Conservation (phyloP, 1,284 basidiomycete genomes). For the Mycena citricolor region DNA sequence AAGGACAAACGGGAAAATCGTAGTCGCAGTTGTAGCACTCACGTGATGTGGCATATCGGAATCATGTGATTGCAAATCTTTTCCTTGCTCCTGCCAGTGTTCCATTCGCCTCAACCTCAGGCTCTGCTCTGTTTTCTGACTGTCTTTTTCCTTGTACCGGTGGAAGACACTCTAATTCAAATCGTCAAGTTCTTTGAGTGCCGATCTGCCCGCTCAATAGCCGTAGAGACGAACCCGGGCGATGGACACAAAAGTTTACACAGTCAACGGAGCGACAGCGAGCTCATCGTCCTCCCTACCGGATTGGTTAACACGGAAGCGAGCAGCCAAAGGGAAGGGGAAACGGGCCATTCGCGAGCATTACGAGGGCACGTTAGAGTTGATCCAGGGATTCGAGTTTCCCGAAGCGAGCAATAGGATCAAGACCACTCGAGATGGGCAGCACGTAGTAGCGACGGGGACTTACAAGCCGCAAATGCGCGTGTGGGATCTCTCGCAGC, state of each 20-base stretch:
- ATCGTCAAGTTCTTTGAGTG: too few relatives aligned
- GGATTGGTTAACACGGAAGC: conserved; percentile 84
- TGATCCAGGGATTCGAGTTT: conserved; percentile 95
- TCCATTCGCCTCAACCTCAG: too few relatives aligned
- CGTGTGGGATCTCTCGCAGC: conserved; percentile 93
- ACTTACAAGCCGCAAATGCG: conserved; percentile 98
- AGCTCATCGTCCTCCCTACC: conserved; percentile 84
- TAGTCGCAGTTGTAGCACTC: too few relatives aligned
- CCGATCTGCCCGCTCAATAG: too few relatives aligned
- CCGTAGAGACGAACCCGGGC: conserved; percentile 15
- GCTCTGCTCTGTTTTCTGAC: too few relatives aligned
- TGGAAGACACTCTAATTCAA: too few relatives aligned
- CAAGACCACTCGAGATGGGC: conserved; percentile 89
- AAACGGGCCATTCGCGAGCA: conserved; percentile 68
- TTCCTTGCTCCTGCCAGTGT: too few relatives aligned
- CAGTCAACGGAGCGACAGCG: conserved; percentile 83
- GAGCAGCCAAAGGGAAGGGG: conserved; percentile 55
- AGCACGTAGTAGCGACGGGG: conserved; percentile 91
- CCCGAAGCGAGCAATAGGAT: conserved; percentile 94
- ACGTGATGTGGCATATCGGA: too few relatives aligned
- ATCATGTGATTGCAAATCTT: too few relatives aligned
- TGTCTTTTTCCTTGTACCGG: too few relatives aligned
- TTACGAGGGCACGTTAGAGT: conserved; percentile 77
- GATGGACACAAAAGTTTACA: conserved; percentile 85
- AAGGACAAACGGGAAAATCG: too few relatives aligned